Base-by-base conservation (phyloP, 1,284 basidiomycete species). In the Irpex rosettiformis region DNA sequence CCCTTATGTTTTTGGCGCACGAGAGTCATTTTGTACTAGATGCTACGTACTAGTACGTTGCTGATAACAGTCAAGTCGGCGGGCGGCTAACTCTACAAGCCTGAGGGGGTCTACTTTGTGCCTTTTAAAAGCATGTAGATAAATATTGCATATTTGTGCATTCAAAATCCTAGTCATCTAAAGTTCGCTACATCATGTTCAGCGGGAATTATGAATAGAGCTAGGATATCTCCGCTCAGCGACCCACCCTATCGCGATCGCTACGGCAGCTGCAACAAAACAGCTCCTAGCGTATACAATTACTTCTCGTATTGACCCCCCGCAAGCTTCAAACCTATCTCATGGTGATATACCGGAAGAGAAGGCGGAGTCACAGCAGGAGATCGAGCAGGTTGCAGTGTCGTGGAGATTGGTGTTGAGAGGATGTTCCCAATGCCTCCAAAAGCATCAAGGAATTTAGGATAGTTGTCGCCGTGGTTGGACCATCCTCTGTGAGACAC, bases 281-380 rank as follows among this genome's bases (percentile, higher is more conserved):
- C 72, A 72, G 1, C 65, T 65, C 2, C 73, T 73, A n/a, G 70
- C 67, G 58, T 71, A 75, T 1, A 75, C 29, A 42, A 75, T 74
- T 63, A 75, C 66, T 64, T 68, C 58, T 68, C 66, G 40, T 71
- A 74, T 53, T 64, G 61, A 1, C 73, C 72, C 5, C 67, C 74
- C n/a, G 37, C 37, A n/a, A 40, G 37, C 5, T 71, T 72, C 3
- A 68, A 60, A 4, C 30, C 40, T 7, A 33, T 58, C 16, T 10
- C 8, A 21, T 45, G 21, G 13, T 25, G 25, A 16, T 37, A n/a
- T 25, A 16, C 29, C 6, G 53, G 24, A 3, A 22, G 18, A 3
- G 52, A 54, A 21, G 47, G 21, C 11, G 40, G 28, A 8, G 33
- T 45, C 22, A 40, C 37, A 11, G 27, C 43, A 24, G 53, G 37